Evolutionary conservation across 169 alveolate genomes (phyloP).

Genomic region (Plasmodium fragile): DNA sequence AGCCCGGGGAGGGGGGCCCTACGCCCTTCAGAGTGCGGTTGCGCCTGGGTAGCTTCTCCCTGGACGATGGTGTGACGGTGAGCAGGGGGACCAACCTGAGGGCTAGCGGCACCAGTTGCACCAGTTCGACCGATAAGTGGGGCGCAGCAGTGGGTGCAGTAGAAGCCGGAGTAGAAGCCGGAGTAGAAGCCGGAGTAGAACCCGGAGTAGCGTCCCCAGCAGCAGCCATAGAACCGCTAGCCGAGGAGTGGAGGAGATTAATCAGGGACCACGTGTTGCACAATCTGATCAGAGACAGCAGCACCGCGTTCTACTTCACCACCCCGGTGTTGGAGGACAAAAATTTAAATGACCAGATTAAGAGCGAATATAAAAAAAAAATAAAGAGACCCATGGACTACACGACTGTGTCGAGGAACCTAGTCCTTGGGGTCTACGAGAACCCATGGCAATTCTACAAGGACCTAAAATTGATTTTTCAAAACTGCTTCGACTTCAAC

Average conservation of each 20-base stretch:
- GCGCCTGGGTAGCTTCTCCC: background rate
- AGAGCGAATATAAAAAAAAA: constrained; percentile 27
- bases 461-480: constrained; percentile 41
- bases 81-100: background rate
- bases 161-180: background rate
- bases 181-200: background rate
- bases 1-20: background rate
- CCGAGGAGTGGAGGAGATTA: constrained; percentile 22
- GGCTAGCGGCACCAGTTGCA: background rate
- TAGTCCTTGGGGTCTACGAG: constrained; percentile 19
- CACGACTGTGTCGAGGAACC: constrained; percentile 24
- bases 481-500: constrained; percentile 55
- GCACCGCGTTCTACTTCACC: constrained; percentile 27
- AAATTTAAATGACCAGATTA: constrained; percentile 20
- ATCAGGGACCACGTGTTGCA: constrained; percentile 20
- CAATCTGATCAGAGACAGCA: constrained; percentile 13
- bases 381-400: constrained; percentile 63
- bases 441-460: constrained; percentile 12
- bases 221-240: background rate
- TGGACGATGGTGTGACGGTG: background rate
- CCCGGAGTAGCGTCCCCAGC: background rate
- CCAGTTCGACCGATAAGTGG: background rate
- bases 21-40: background rate
- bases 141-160: background rate
- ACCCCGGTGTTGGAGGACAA: constrained; percentile 54